phyloP scores from a whole-genome alignment of 441 rosid genomes.

The Croton setiger region DNA sequence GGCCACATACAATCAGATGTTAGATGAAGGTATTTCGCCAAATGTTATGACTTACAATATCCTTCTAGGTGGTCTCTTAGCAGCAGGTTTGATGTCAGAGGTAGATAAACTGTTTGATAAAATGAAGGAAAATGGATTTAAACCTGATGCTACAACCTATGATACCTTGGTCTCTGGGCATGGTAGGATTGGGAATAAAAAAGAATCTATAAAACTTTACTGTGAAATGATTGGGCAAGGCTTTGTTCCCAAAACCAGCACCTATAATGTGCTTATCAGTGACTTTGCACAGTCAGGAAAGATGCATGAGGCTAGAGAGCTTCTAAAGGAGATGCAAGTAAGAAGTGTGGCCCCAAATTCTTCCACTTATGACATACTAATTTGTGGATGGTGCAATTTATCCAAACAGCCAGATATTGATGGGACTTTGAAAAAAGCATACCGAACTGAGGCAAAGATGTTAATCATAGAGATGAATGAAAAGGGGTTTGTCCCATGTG shows the following conservation, averaged over 20 bases:
- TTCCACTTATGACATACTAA: conserved; percentile 70
- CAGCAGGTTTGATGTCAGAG: conserved; percentile 46
- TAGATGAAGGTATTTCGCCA: conserved; percentile 51
- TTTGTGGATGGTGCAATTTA: conserved; percentile 69
- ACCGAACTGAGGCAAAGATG: conserved; percentile 55
- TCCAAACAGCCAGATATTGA: conserved; percentile 53
- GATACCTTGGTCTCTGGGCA: conserved; percentile 66
- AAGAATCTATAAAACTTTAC: conserved; percentile 56
- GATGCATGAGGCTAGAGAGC: conserved; percentile 81
- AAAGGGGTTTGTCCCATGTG: conserved; percentile 59
- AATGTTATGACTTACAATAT: conserved; percentile 65
- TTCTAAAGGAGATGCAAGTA: conserved; percentile 70
- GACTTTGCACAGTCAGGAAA: conserved; percentile 62
- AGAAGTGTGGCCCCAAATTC: conserved; percentile 58
- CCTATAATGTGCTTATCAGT: conserved; percentile 72
- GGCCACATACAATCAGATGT: conserved; percentile 49
- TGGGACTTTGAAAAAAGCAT: conserved; percentile 41
- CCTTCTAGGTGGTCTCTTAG: conserved; percentile 58
- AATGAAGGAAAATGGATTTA: conserved; percentile 62
- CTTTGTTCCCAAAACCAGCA: conserved; percentile 69
- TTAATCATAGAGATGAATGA: conserved; percentile 68
- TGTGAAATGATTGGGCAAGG: conserved; percentile 81
- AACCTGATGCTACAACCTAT: conserved; percentile 60
- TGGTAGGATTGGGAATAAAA: conserved; percentile 66
- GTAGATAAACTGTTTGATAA: conserved; percentile 47